Conservation (phyloP, 1,284 basidiomycete genomes). For the Nidula niveotomentosa region DNA sequence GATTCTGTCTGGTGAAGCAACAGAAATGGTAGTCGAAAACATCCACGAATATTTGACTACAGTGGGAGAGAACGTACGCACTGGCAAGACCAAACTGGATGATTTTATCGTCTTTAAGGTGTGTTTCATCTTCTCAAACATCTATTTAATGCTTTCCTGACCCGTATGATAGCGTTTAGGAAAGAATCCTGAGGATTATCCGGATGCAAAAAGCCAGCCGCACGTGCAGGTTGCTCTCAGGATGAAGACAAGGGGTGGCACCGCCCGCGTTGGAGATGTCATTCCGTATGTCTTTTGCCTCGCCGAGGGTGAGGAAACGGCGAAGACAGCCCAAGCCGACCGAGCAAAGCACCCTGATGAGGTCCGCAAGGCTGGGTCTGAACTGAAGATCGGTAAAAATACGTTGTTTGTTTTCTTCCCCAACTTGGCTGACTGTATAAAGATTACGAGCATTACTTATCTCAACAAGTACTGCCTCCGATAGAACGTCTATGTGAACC, state of each 20-base stretch:
- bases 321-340: conserved; percentile 86
- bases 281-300: conserved; percentile 96
- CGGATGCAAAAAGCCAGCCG: conserved; percentile 92
- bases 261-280: conserved; percentile 87
- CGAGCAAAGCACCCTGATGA: conserved; percentile 95
- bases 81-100: conserved; percentile 79
- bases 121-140: neutral
- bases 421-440: neutral
- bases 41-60: conserved; percentile 91
- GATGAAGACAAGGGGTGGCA: conserved; percentile 84
- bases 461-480: conserved; percentile 91
- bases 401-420: too few relatives aligned
- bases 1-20: conserved; percentile 89
- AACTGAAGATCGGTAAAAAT: conserved; percentile 53
- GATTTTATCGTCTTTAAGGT: conserved; percentile 97
- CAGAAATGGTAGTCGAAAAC: conserved; percentile 87
- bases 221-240: conserved; percentile 96
- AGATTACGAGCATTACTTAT: conserved; percentile 94
- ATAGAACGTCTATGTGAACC: conserved; percentile 95
- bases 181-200: conserved; percentile 96
- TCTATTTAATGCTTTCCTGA: conserved; percentile 3
- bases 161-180: conserved; percentile 69
- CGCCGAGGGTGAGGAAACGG: conserved; percentile 69
- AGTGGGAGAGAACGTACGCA: conserved; percentile 76
- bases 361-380: conserved; percentile 66